phyloP scores from a whole-genome alignment of 208 protist species.

The Leishmania gerbilli region DNA sequence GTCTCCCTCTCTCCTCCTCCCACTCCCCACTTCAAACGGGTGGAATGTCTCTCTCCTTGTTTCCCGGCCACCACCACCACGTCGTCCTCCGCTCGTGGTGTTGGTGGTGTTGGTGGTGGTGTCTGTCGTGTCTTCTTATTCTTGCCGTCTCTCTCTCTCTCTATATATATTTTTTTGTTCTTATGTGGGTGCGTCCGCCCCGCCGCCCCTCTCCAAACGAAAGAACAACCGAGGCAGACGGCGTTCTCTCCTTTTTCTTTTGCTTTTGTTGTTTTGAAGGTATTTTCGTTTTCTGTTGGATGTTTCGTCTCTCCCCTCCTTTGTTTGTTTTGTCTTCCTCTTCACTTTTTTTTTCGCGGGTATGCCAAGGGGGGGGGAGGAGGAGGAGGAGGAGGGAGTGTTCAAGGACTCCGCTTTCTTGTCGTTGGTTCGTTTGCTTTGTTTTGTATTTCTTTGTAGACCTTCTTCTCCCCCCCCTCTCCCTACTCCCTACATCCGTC shows the following conservation, averaged over 20 bases:
- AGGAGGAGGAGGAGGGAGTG: too few species aligned
- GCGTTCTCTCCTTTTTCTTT: not conserved
- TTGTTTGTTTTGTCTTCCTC: not conserved
- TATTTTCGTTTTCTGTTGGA: not conserved
- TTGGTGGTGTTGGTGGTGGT: not conserved
- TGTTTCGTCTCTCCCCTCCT: not conserved
- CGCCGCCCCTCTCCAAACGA: not conserved
- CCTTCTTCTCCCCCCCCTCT: not conserved
- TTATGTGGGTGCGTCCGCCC: not conserved
- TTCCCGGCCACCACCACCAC: not conserved
- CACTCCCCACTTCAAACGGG: not conserved
- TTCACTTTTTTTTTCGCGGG: not conserved
- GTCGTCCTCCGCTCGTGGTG: not conserved
- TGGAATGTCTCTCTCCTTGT: not conserved
- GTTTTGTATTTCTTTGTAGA: not conserved
- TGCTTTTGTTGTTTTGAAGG: not conserved
- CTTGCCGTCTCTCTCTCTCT: not conserved
- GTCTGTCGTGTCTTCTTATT: not conserved
- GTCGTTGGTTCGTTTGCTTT: too few species aligned
- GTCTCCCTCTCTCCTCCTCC: not conserved
- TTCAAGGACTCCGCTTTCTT: too few species aligned
- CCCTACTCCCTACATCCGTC: not conserved
- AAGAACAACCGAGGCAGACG: not conserved
- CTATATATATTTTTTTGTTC: not conserved
- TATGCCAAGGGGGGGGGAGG: not conserved